Percentiles rank a stretch among this genome's conserved stretches.
Conservation (phyloP, 2,329 filamentous ascomycete species). For the Alternaria viburni region DNA sequence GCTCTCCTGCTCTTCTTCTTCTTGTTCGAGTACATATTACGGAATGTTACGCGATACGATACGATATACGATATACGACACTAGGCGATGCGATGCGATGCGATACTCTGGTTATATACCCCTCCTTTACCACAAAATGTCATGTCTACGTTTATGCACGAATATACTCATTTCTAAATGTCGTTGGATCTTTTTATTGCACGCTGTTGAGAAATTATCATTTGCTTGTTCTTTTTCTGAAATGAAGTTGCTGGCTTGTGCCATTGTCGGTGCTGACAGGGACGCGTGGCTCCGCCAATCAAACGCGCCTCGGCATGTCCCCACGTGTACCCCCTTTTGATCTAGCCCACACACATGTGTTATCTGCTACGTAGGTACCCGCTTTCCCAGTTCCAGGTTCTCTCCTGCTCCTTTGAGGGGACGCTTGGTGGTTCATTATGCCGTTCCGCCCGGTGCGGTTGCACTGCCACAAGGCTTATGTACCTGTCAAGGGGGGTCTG, state of each 20-base stretch:
- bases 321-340: background rate
- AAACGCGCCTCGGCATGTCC: background rate
- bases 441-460: background rate
- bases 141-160: background rate
- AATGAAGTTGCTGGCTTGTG: background rate
- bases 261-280: background rate
- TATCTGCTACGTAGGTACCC: background rate
- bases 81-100: background rate
- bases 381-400: background rate
- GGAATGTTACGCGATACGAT: background rate
- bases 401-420: background rate
- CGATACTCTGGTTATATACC: background rate
- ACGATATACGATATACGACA: background rate
- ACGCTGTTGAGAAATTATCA: background rate
- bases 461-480: background rate
- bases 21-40: background rate
- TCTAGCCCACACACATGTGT: background rate
- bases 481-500: background rate
- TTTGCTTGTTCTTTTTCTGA: background rate
- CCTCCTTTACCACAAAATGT: background rate
- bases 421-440: background rate
- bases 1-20: background rate
- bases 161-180: background rate
- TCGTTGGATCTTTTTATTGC: fast-evolving
- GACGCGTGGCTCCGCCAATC: background rate